Percentiles rank a stretch among this genome's conserved stretches.
phyloP scores from a whole-genome alignment of 345 rosid genomes.

The Nasturtium officinale region DNA sequence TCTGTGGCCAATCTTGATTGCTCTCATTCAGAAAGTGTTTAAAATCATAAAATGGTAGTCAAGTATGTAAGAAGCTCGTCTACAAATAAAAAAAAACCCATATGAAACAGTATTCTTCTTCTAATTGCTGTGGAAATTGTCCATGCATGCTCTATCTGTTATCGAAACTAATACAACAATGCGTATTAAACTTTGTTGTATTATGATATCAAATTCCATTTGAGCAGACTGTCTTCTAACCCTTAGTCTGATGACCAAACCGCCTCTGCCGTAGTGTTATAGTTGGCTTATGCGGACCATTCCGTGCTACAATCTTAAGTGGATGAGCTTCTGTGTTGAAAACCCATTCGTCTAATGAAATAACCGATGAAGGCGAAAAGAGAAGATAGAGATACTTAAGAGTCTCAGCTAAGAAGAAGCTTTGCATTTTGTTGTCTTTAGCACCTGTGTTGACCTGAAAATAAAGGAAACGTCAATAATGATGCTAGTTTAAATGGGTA shows the following conservation, averaged over 20 bases:
- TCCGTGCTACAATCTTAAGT: conserved; percentile 64
- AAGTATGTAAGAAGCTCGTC: conserved; percentile 2
- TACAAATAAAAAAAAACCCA: neutral
- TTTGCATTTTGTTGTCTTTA: conserved; percentile 96
- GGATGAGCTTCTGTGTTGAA: conserved; percentile 99
- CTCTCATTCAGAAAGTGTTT: neutral
- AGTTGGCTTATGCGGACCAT: conserved; percentile 34
- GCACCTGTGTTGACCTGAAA: conserved; percentile 78
- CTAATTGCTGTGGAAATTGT: conserved; percentile 29
- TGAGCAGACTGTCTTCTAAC: conserved; percentile 32
- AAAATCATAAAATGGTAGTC: neutral
- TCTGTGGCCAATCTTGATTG: conserved; percentile 49
- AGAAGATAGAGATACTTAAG: conserved; percentile 88
- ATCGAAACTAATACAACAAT: conserved; percentile 29
- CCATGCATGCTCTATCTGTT: conserved; percentile 11
- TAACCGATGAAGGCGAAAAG: conserved; percentile 79
- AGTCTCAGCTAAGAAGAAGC: conserved; percentile 97
- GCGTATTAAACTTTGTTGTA: conserved; percentile 30
- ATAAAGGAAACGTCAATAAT: neutral
- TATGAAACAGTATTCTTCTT: conserved; percentile 13
- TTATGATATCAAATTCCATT: conserved; percentile 21
- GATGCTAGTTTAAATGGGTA: neutral
- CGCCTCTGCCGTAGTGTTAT: conserved; percentile 41
- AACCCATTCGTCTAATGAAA: conserved; percentile 94
- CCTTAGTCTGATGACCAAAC: conserved; percentile 38